Evolutionary conservation across 2,329 filamentous ascomycete genomes (phyloP), one percentile per base, ranked within the genome.

Genomic region (Corinectria fuckeliana): DNA sequence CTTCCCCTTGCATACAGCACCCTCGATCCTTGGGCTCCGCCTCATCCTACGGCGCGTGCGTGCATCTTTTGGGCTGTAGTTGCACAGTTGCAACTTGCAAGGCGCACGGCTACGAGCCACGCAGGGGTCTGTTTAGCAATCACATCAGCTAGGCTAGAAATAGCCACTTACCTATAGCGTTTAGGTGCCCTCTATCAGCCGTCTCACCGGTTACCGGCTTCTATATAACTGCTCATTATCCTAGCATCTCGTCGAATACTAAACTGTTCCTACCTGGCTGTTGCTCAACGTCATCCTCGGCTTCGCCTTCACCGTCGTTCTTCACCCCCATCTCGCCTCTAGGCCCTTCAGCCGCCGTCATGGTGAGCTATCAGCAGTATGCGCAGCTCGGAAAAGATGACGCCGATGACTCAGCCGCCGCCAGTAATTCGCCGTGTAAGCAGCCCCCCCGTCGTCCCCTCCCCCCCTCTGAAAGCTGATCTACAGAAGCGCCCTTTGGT

Each of bases 331-430:
- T 57, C 52, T 48, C 26, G 25, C 48, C 30, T 34, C 45, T 45
- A n/a, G 45, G 50, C 25, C 36, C 41, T 44, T 34, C 44, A 47
- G 55, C 58, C 53, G 63, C 62, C 52, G 60, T 60, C 41, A 71
- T 71, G 68, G 68, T 67, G 60, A 71, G 67, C 62, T 71, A 67
- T 65, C 67, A 71, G 56, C 65, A 69, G 47, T 67, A 71, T 49
- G 67, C 68, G 36, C 67, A 69, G 60, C 64, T 69, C 58, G 65
- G 65, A 39, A 69, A 70, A 50, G 59, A 61, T 44, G 51, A 61
- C 51, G 63, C 65, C 60, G 49, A 58, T 60, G 61, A 41, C 65
- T 69, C 64, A 66, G 64, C 64, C 60, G 64, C 63, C 48, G 49
- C 53, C 45, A 58, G 56, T n/a, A 63, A 63, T 44, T 66, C 60